These are phyloP conservation scores for Groenewaldozyma sp. DNA, from an alignment of 1,139 yeast genomes.

Conservation along the genomic window DNA sequence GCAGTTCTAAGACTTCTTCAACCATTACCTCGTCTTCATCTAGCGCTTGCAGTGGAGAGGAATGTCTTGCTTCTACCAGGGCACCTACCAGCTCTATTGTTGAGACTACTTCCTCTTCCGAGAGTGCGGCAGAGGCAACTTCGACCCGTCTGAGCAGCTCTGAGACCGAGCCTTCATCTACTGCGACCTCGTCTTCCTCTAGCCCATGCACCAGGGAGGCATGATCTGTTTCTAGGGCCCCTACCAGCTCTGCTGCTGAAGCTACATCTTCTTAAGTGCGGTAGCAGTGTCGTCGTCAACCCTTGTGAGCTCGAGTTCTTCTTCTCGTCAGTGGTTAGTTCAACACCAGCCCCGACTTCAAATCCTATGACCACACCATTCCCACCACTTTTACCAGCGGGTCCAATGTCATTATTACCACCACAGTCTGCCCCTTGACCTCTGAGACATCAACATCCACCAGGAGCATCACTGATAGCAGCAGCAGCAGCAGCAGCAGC, in stretches of 20 bases:
- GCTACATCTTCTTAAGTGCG: too few relatives aligned
- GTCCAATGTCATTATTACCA: conserved; percentile 1
- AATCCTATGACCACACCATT: conserved; percentile 2
- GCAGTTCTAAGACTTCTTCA: background rate
- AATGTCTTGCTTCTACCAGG: too few relatives aligned
- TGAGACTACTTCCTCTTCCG: background rate
- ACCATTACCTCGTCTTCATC: background rate
- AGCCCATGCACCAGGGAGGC: too few relatives aligned
- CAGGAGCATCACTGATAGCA: background rate
- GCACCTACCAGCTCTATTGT: background rate
- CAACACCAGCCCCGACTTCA: background rate
- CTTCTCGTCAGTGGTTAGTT: too few relatives aligned
- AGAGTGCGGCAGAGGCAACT: background rate
- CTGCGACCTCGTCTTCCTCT: background rate
- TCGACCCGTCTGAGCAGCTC: background rate
- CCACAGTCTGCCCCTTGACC: conserved; percentile 4
- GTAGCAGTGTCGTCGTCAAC: background rate
- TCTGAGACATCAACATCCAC: background rate
- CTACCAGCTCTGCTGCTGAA: background rate
- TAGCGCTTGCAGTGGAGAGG: conserved; percentile 2
- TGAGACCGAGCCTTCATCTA: background rate
- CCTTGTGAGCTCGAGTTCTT: background rate
- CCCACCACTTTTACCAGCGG: background rate
- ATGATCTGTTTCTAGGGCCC: too few relatives aligned
- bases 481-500: too few relatives aligned